Evolutionary conservation across 148 eudicot genomes (phyloP).

Genomic region (Rhododendron ovatum): DNA sequence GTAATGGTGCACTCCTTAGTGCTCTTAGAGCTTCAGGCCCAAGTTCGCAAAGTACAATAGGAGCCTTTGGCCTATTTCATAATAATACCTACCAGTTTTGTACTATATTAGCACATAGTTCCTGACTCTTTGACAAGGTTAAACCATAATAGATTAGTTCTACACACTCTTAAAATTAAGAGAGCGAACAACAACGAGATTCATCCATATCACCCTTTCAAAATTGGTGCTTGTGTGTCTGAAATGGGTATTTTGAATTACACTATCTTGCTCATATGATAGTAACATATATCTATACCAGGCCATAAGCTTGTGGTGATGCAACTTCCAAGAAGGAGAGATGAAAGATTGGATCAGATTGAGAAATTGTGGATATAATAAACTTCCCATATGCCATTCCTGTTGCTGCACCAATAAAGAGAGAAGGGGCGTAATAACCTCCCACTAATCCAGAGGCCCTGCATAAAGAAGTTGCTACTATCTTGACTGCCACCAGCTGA

Average conservation of each 20-base stretch:
- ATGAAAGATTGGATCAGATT: conserved; percentile 51
- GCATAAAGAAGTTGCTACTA: conserved; percentile 76
- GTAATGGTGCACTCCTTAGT: not conserved
- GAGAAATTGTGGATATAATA: conserved; percentile 45
- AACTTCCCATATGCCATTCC: conserved; percentile 94
- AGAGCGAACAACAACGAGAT: not conserved
- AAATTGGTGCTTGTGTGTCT: not conserved
- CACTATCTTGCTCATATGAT: not conserved
- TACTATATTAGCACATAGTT: not conserved
- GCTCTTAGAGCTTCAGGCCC: not conserved
- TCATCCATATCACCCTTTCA: not conserved
- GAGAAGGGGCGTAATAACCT: conserved; percentile 93
- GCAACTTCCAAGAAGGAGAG: conserved; percentile 74
- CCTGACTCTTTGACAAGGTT: not conserved
- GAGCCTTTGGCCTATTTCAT: not conserved
- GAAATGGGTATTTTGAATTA: not conserved
- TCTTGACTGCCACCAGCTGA: conserved; percentile 76
- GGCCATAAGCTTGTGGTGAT: conserved; percentile 95
- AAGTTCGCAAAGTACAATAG: not conserved
- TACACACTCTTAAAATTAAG: not conserved
- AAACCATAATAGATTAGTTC: not conserved
- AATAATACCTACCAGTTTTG: not conserved
- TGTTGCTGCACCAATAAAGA: conserved; percentile 93
- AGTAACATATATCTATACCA: conserved; percentile 42
- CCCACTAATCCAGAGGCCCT: conserved; percentile 94